Evolutionary conservation across 257 asterid species (phyloP), one percentile per base, ranked within the genome.

Genomic region (Nicotiana undulata): DNA sequence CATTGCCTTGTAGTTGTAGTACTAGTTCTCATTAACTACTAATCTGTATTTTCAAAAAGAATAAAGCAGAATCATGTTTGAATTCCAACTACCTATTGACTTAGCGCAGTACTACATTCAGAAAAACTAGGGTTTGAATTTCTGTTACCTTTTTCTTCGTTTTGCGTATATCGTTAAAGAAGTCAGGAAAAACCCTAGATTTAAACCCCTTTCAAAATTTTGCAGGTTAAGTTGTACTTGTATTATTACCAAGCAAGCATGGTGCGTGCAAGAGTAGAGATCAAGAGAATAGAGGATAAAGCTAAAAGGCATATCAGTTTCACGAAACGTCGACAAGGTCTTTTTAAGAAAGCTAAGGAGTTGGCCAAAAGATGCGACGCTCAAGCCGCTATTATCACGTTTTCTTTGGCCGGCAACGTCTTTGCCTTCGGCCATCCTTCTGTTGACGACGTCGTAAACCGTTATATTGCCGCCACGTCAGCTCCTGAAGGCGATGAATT

Each of bases 301-400:
- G 49, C 84, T 0, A 88, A 76, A 52, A 85, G 90, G n/a, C 92
- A 91, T 70, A 86, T 89, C 1, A 64, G 91, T 26, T 90, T 91
- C 87, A 86, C 92, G 0, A 90, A 91, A 22, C 85, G 96, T 34
- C 89, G 91, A 12, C 72, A 85, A 26, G 90, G 93, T 0, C 84
- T 88, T 2, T 63, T 82, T 79, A 89, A 86, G 80, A 91, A 88
- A 53, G 63, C 88, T n/a, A 20, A 26, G 11, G 88, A 82, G 2
- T 58, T 87, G 16, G 79, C 84, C 82, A 18, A 12, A n/a, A 49
- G 34, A 4, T 77, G 75, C 76, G 82, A 82, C 17, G 83, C 87
- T 16, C 58, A 83, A 63, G 79, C 86, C 4, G 87, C 88, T 7
- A 44, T 86, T 17, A 66, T 91, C 83, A 17, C 83, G 17, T 77